phyloP scores from a whole-genome alignment of 495 filamentous ascomycete species.

The Saxophila tyrrhenica region DNA sequence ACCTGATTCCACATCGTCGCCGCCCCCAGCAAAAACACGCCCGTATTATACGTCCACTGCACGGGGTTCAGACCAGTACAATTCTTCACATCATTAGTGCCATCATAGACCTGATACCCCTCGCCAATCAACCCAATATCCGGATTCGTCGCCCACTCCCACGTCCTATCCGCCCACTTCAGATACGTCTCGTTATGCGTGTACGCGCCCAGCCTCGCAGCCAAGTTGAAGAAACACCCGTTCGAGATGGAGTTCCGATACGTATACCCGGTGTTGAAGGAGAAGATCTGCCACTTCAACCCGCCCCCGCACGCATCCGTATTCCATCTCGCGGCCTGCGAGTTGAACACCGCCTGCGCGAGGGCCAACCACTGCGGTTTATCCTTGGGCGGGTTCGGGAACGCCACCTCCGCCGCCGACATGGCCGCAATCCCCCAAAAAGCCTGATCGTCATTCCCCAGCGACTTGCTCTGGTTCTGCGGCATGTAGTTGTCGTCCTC shows the following conservation, averaged over 20 bases:
- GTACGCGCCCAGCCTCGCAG: conserved; percentile 59
- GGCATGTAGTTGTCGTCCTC: conserved; percentile 40
- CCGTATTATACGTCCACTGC: conserved; percentile 71
- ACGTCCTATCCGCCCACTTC: conserved; percentile 63
- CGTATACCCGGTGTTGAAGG: conserved; percentile 67
- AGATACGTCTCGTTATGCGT: conserved; percentile 69
- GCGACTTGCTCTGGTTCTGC: conserved; percentile 31
- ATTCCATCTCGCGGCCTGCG: conserved; percentile 62
- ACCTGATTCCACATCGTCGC: conserved; percentile 69
- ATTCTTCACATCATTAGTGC: conserved; percentile 43
- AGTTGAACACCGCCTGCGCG: conserved; percentile 70
- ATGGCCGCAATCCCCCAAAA: conserved; percentile 49
- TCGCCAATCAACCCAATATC: conserved; percentile 42
- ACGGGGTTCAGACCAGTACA: conserved; percentile 50
- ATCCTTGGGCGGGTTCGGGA: conserved; percentile 35
- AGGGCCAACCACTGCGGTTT: conserved; percentile 60
- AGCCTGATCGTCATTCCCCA: conserved; percentile 49
- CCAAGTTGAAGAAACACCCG: conserved; percentile 71
- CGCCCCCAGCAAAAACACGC: conserved; percentile 59
- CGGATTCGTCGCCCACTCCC: conserved; percentile 49
- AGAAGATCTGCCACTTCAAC: conserved; percentile 76
- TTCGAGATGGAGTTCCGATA: conserved; percentile 77
- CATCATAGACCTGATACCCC: conserved; percentile 53
- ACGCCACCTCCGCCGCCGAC: conserved; percentile 42
- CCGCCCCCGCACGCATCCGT: conserved; percentile 58